A percentile compares a stretch with the other conserved stretches of the same genome.
These are phyloP conservation scores for Thermoascus crustaceus DNA, from an alignment of 2,329 filamentous ascomycete genomes.

Conservation along the genomic window DNA sequence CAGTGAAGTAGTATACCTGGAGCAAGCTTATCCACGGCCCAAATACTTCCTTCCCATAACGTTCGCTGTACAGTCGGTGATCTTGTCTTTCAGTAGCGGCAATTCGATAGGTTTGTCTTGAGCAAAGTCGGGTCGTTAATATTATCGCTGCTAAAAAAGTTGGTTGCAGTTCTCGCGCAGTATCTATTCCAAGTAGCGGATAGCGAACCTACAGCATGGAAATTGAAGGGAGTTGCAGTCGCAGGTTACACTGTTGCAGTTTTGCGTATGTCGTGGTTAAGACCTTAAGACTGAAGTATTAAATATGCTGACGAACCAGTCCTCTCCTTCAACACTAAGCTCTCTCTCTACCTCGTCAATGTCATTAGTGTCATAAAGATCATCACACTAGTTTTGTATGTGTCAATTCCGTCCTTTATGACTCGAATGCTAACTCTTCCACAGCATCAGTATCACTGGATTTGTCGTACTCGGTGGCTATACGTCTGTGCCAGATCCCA, in stretches of 20 bases:
- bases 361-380: conserved; percentile 53
- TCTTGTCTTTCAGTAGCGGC: conserved; percentile 58
- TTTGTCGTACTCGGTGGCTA: conserved; percentile 55
- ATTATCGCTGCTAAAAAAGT: conserved; percentile 4
- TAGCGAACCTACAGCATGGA: conserved; percentile 48
- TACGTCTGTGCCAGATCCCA: conserved; percentile 43
- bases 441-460: conserved; percentile 48
- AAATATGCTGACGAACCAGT: conserved; percentile 17
- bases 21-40: conserved; percentile 59
- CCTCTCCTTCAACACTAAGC: conserved; percentile 48
- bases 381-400: conserved; percentile 51
- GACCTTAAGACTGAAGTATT: neutral
- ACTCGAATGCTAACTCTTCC: conserved; percentile 5
- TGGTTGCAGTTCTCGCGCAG: conserved; percentile 46
- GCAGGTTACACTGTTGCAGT: conserved; percentile 55
- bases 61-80: conserved; percentile 56
- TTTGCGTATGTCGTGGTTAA: conserved; percentile 41
- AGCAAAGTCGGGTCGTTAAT: too few species aligned
- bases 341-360: conserved; percentile 50
- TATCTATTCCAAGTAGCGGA: conserved; percentile 55
- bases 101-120: conserved; percentile 43
- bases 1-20: conserved; percentile 59
- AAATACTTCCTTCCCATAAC: conserved; percentile 56
- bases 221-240: conserved; percentile 58
- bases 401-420: conserved; percentile 4